phyloP scores from a whole-genome alignment of 139 green algal species.

The Micractinium conductrix region DNA sequence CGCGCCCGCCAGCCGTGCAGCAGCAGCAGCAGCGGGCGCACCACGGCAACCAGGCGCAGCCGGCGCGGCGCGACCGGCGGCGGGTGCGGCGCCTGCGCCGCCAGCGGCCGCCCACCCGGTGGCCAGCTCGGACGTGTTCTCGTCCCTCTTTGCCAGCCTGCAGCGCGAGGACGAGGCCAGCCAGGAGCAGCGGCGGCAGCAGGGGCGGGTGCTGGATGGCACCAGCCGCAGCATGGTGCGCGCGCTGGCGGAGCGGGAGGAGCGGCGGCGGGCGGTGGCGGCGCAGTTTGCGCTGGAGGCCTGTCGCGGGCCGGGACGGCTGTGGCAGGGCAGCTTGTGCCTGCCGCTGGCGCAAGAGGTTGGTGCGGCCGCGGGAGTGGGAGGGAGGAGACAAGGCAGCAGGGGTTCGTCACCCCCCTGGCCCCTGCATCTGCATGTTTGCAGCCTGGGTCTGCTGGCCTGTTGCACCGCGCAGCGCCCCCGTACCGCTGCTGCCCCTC shows the following conservation, averaged over 20 bases:
- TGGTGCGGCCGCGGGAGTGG: too few relatives aligned
- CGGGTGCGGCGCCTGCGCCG: background rate
- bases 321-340: background rate
- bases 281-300: background rate
- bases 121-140: slow-evolving; percentile 12
- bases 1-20: too few relatives aligned
- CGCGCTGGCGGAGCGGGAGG: background rate
- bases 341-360: background rate
- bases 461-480: too few relatives aligned
- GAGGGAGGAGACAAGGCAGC: too few relatives aligned
- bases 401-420: too few relatives aligned
- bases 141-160: slow-evolving; percentile 1
- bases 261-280: background rate
- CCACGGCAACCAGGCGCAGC: too few relatives aligned
- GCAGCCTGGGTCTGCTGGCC: too few relatives aligned
- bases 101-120: background rate
- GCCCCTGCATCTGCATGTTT: too few relatives aligned
- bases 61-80: background rate
- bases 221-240: background rate
- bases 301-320: background rate
- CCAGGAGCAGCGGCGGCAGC: background rate
- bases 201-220: background rate
- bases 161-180: background rate
- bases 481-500: too few relatives aligned
- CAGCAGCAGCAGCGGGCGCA: background rate